Base-by-base conservation (phyloP, 371 early-diverging fungal genomes). In the Dichotomocladium elegans region DNA sequence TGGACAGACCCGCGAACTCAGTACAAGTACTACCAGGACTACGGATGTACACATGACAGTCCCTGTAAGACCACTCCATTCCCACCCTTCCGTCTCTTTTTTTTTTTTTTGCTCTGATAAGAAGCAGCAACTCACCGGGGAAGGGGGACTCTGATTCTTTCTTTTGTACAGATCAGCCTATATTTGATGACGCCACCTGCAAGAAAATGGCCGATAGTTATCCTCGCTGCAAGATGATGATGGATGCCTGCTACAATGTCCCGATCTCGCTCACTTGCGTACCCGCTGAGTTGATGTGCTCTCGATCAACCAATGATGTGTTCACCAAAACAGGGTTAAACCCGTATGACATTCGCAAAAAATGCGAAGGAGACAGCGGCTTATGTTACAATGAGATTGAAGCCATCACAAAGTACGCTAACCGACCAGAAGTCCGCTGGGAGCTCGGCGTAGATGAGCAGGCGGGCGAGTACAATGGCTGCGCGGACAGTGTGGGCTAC, bases 1-100 rank as follows among this genome's bases (percentile, higher is more conserved):
- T 72, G 91, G 68, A 90, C 90, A 3, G 89, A 94, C 42, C 91
- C 92, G 17, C 72, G 86, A 51, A 74, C 80, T 1, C 96, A 96
- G 67, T 90, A 85, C 69, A 77, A 90, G 64, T 87, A 86, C 66
- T 95, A 92, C 68, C 82, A 89, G 8, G 80, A 85, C 41, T 91
- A 90, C 81, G 89, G 88, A 0, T 89, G 90, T 60, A 82, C 88
- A 37, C 47, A 44, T 10, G 61, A 70, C 33, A 47, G 51, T 22
- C n/a, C 21, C 25, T 53, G 64, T 61, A 58, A 61, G 58, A n/a
- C n/a, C n/a, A n/a, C n/a, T n/a, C n/a, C n/a, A n/a, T n/a, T n/a
- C n/a, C n/a, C 15, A n/a, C 15, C 24, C 54, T 9, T 41, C 11
- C 19, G 19, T 47, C 14, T 11, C 31, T 3, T 30, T 14, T 11